These are phyloP conservation scores for Scedosporium minutisporum DNA, from an alignment of 2,329 filamentous ascomycete genomes.

Conservation along the genomic window DNA sequence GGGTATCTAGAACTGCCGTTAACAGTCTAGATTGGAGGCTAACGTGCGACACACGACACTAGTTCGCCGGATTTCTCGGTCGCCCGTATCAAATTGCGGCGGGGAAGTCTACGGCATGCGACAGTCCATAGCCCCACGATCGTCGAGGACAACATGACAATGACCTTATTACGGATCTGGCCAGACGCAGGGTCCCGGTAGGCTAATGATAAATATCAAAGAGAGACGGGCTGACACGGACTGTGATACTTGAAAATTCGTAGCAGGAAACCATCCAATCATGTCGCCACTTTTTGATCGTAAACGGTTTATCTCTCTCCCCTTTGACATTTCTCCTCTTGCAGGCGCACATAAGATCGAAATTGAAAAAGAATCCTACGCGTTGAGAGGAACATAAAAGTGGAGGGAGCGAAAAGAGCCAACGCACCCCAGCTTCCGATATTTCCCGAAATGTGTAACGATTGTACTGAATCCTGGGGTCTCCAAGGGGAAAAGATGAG, in stretches of 20 bases:
- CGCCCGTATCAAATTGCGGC: neutral
- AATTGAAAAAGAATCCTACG: neutral
- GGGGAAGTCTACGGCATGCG: neutral
- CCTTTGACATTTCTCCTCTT: too few species aligned
- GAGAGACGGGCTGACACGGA: neutral
- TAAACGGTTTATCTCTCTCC: too few species aligned
- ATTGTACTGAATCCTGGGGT: neutral
- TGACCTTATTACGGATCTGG: neutral
- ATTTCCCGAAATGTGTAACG: neutral
- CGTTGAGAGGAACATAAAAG: slow-evolving; percentile 6
- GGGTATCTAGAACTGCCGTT: neutral
- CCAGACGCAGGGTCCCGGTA: neutral
- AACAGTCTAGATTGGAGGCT: neutral
- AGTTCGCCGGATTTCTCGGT: neutral
- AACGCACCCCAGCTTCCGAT: neutral
- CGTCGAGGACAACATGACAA: neutral
- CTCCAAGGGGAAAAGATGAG: slow-evolving; percentile 7
- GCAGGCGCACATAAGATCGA: neutral
- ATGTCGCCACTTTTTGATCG: too few species aligned
- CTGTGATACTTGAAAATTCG: neutral
- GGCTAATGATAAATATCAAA: neutral
- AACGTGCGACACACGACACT: neutral
- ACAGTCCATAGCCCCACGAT: neutral
- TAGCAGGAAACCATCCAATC: neutral
- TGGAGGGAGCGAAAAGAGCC: neutral